A percentile compares a stretch with the other conserved stretches of the same genome.
Conservation (phyloP, 805 yeast genomes). For the Kuraishia hungarica region DNA sequence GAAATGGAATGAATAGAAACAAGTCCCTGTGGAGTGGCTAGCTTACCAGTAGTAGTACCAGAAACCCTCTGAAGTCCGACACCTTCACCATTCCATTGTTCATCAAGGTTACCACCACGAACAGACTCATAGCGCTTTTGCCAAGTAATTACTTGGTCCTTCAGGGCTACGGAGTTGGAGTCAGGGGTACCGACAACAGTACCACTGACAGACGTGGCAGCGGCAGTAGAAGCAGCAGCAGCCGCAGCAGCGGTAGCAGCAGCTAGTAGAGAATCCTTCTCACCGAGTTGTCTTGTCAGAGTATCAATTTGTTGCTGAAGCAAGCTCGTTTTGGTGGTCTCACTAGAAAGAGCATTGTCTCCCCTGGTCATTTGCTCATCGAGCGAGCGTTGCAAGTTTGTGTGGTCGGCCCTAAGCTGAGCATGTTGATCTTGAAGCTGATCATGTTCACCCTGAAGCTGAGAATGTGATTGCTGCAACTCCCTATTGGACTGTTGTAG, state of each 20-base stretch:
- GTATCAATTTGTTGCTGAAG: not conserved
- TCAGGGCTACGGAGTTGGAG: slow-evolving; percentile 17
- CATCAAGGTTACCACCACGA: slow-evolving; percentile 18
- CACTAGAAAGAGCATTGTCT: not conserved
- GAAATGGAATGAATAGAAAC: slow-evolving; percentile 36
- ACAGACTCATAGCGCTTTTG: slow-evolving; percentile 41
- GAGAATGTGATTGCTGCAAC: not conserved
- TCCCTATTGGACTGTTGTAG: not conserved
- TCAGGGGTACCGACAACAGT: not conserved
- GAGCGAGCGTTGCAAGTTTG: not conserved
- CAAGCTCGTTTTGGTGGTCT: not conserved
- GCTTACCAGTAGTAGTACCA: not conserved
- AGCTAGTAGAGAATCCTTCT: not conserved
- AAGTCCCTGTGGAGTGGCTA: slow-evolving; percentile 8
- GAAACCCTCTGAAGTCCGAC: slow-evolving; percentile 7
- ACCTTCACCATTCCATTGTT: slow-evolving; percentile 2
- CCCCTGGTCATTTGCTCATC: not conserved
- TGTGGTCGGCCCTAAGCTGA: not conserved
- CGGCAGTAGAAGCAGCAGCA: not conserved
- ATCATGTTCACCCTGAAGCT: not conserved
- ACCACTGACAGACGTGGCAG: not conserved
- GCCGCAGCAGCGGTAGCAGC: not conserved
- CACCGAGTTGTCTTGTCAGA: not conserved
- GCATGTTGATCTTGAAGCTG: not conserved
- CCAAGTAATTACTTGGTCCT: slow-evolving; percentile 34